These are phyloP conservation scores for Candida succiphila DNA, from an alignment of 805 yeast species.

Conservation along the genomic window DNA sequence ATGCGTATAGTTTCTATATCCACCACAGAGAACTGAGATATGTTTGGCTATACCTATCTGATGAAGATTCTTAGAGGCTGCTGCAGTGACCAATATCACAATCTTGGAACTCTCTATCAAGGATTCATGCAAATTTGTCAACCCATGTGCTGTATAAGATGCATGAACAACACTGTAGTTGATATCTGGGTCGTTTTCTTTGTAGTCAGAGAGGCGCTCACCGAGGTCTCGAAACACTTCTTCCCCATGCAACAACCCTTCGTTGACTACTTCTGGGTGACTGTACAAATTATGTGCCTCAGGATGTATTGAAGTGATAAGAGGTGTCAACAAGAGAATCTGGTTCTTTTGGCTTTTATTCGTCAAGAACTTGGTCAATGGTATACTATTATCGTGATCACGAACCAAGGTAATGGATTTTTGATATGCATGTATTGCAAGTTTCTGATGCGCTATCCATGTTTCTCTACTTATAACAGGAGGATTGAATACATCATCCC, in stretches of 20 bases:
- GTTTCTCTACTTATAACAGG: conserved; percentile 18
- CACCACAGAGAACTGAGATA: conserved; percentile 44
- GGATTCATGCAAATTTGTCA: conserved; percentile 44
- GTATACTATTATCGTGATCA: conserved; percentile 40
- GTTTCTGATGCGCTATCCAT: conserved; percentile 31
- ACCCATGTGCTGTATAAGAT: conserved; percentile 46
- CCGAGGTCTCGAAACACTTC: conserved; percentile 47
- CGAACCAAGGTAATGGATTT: conserved; percentile 43
- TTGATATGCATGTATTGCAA: conserved; percentile 37
- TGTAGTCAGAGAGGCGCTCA: conserved; percentile 28
- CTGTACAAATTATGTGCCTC: conserved; percentile 7
- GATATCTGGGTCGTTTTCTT: conserved; percentile 8
- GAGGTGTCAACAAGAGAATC: conserved; percentile 22
- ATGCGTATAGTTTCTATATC: conserved; percentile 21
- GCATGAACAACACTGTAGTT: conserved; percentile 44
- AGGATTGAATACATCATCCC: conserved; percentile 33
- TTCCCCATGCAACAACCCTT: conserved; percentile 26
- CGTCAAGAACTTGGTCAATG: conserved; percentile 32
- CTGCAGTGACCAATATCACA: conserved; percentile 45
- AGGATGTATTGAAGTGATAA: conserved; percentile 23
- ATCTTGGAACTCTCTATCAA: conserved; percentile 41
- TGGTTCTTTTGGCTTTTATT: conserved; percentile 16
- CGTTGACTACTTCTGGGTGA: conserved; percentile 3
- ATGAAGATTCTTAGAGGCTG: conserved; percentile 49
- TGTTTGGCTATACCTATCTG: conserved; percentile 54